Base-by-base conservation (phyloP, 495 filamentous ascomycete species). In the Aspergillus homomorphus region DNA sequence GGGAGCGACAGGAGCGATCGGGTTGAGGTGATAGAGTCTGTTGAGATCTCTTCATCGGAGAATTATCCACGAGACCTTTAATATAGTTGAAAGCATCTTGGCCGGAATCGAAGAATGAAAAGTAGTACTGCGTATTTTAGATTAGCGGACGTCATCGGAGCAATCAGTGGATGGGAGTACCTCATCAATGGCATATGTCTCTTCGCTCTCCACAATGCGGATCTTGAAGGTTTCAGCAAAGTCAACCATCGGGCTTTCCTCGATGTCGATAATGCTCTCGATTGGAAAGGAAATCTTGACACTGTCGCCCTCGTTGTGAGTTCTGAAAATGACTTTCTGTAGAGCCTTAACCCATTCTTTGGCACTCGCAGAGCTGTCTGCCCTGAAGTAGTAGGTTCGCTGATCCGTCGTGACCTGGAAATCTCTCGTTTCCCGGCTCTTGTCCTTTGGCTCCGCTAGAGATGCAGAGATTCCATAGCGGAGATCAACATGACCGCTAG, bases 281-380 rank as follows among this genome's bases (percentile, higher is more conserved):
- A 95, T 87, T 7, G 93, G 92, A 18, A 98, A 79, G 2, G 88
- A 93, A 19, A 98, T 92, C 75, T 98, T 98, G 68, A 98, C 90
- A 66, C 92, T 96, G 64, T 97, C 92, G 8, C 94, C 92, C 51
- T 96, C 95, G 65, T 98, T 98, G 71, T 93, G 91, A 0, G 92
- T 92, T 51, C 92, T 82, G 65, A 98, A 98, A 45, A 98, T 97
- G 56, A 96, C 91, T 54, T 93, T 89, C 62, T 96, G 94, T 21
- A 98, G 77, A 42, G 89, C 82, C 70, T 94, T 95, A 43, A 98
- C 93, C 94, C 94, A 98, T 79, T 98, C 95, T 67, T 92, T 96
- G 6, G 94, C 94, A 71, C 89, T 96, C 30, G 86, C 75, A 18
- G 83, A 77, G 64, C 91, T 97, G 65, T 98, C 95, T 22, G 95